Evolutionary conservation across 2,329 filamentous ascomycete genomes (phyloP).

Genomic region (Claviceps spartinae): DNA sequence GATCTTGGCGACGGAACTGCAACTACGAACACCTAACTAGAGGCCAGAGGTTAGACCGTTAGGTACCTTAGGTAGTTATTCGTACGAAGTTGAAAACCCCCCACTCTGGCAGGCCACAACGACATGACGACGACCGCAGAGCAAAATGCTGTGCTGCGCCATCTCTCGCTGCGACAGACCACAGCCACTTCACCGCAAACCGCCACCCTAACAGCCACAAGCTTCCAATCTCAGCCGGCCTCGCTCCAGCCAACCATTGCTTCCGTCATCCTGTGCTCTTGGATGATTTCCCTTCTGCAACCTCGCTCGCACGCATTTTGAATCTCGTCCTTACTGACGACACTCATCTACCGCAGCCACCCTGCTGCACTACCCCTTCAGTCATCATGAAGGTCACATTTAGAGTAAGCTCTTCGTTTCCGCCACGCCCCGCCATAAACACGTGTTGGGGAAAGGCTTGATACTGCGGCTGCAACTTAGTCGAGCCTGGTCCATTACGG

Average conservation of each 20-base stretch:
- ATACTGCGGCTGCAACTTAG: not conserved
- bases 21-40: no score
- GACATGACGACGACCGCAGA: not conserved
- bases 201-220: conserved; percentile 1
- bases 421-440: not conserved
- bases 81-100: no score
- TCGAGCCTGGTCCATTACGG: not conserved
- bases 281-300: not conserved
- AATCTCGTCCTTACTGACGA: conserved; percentile 1
- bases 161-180: not conserved
- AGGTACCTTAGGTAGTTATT: no score
- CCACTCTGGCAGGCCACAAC: no score
- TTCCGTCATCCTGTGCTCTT: conserved; percentile 7
- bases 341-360: conserved; percentile 4
- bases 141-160: not conserved
- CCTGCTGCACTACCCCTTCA: conserved; percentile 17
- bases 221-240: conserved; percentile 3
- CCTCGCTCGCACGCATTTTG: not conserved
- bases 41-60: no score
- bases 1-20: no score
- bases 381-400: conserved; percentile 56
- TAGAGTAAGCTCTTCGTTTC: conserved; percentile 33
- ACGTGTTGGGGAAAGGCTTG: not conserved
- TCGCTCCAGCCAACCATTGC: conserved; percentile 6
- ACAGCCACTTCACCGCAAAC: not conserved